Conservation (phyloP, 2,329 filamentous ascomycete species). For the Lachnellula willkommii region DNA sequence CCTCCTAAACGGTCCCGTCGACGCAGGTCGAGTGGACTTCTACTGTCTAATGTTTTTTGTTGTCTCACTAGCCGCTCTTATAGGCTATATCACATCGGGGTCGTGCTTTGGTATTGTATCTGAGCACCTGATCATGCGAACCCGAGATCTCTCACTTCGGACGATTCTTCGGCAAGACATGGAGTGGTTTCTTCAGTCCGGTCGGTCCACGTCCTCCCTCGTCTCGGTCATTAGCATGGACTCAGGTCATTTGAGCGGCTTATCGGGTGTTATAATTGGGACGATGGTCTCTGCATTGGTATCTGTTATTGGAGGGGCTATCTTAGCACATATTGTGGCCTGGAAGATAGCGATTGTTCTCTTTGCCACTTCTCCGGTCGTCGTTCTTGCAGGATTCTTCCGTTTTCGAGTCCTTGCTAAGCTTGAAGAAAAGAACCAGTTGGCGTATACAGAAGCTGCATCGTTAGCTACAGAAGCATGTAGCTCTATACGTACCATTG, state of each 20-base stretch:
- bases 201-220: conserved; percentile 55
- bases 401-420: conserved; percentile 57
- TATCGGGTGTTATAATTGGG: conserved; percentile 66
- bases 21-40: conserved; percentile 28
- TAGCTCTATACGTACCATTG: conserved; percentile 60
- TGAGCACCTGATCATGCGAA: conserved; percentile 59
- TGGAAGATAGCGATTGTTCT: conserved; percentile 75
- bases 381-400: conserved; percentile 65
- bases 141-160: conserved; percentile 59
- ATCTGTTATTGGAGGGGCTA: conserved; percentile 63
- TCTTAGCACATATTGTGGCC: conserved; percentile 64
- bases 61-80: conserved; percentile 50
- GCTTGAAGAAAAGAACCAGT: conserved; percentile 58
- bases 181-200: conserved; percentile 65
- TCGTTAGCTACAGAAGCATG: conserved; percentile 63
- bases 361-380: conserved; percentile 61
- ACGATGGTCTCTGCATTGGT: conserved; percentile 63
- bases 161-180: conserved; percentile 61
- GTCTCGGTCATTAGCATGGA: conserved; percentile 66
- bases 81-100: conserved; percentile 56
- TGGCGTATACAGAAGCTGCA: conserved; percentile 59
- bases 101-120: conserved; percentile 50
- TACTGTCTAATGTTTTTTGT: conserved; percentile 44
- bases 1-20: conserved; percentile 38
- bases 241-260: conserved; percentile 58